A percentile compares a stretch with the other conserved stretches of the same genome.
Evolutionary conservation across 495 filamentous ascomycete species (phyloP).

Genomic region (Pseudomonodictys pantanalensis): DNA sequence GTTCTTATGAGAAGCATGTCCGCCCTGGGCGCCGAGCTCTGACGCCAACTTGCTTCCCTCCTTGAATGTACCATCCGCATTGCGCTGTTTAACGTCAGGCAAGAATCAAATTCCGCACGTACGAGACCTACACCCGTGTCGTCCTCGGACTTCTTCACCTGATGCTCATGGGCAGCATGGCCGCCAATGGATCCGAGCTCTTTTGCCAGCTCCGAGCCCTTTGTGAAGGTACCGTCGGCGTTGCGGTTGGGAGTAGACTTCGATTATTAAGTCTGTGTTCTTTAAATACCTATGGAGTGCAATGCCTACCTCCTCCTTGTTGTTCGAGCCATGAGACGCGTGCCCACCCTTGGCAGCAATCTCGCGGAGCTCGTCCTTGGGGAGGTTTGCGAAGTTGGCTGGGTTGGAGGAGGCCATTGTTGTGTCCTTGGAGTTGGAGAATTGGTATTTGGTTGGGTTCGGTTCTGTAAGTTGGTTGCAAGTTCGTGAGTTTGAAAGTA

Average conservation of each 20-base stretch:
- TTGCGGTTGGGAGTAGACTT: constrained; percentile 20
- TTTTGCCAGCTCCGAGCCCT: constrained; percentile 31
- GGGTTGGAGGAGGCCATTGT: constrained; percentile 36
- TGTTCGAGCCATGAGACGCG: constrained; percentile 17
- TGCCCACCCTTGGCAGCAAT: constrained; percentile 38
- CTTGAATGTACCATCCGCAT: constrained; percentile 32
- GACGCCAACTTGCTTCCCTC: constrained; percentile 23
- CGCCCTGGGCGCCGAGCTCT: constrained; percentile 25
- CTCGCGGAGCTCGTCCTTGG: constrained; percentile 39
- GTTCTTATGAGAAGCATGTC: constrained; percentile 9
- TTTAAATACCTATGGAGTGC: background rate
- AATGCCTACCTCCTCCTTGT: constrained; percentile 1
- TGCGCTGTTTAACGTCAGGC: constrained; percentile 11
- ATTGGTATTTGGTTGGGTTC: background rate
- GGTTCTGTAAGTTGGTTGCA: background rate
- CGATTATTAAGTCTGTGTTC: background rate
- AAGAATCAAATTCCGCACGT: background rate
- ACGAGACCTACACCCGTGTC: constrained; percentile 2
- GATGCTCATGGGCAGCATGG: constrained; percentile 21
- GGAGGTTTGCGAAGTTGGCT: constrained; percentile 42
- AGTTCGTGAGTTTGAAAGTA: background rate
- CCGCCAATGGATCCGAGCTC: constrained; percentile 33
- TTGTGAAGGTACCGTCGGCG: constrained; percentile 35
- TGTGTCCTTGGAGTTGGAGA: background rate
- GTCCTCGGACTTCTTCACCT: constrained; percentile 3